A percentile compares a stretch with the other conserved stretches of the same genome.
Conservation (phyloP, 2,329 filamentous ascomycete genomes). For the Venturia asperata region DNA sequence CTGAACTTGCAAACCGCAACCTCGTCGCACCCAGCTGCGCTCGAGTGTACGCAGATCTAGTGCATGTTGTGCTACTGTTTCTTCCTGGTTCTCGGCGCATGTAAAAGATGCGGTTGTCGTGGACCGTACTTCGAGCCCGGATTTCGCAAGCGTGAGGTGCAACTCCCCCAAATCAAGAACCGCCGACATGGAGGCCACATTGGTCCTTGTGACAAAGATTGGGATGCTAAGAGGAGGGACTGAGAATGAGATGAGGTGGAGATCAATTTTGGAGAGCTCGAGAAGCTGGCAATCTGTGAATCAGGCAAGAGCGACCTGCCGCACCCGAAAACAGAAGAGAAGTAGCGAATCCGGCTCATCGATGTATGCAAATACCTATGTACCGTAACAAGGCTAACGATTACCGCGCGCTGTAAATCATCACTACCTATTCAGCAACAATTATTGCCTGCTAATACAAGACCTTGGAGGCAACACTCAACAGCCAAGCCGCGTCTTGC, state of each 20-base stretch:
- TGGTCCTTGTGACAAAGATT: not conserved
- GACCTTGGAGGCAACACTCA: slow-evolving; percentile 47
- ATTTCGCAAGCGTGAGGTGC: slow-evolving; percentile 21
- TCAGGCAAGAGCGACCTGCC: not conserved
- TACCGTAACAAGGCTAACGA: not conserved
- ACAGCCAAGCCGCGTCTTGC: slow-evolving; percentile 52
- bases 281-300: not conserved
- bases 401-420: not conserved
- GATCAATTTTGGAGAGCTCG: not conserved
- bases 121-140: slow-evolving; percentile 22
- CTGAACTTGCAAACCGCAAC: slow-evolving; percentile 29
- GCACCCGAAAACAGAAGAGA: not conserved
- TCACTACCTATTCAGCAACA: not conserved
- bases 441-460: slow-evolving; percentile 13
- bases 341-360: not conserved
- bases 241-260: not conserved
- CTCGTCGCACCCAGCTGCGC: slow-evolving; percentile 29
- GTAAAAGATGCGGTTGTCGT: not conserved
- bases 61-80: not conserved
- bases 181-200: slow-evolving; percentile 19
- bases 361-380: too few species aligned
- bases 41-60: not conserved
- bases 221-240: not conserved
- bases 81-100: not conserved
- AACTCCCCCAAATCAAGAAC: slow-evolving; percentile 21